phyloP scores from a whole-genome alignment of 345 rosid genomes.

The Acer negundo region DNA sequence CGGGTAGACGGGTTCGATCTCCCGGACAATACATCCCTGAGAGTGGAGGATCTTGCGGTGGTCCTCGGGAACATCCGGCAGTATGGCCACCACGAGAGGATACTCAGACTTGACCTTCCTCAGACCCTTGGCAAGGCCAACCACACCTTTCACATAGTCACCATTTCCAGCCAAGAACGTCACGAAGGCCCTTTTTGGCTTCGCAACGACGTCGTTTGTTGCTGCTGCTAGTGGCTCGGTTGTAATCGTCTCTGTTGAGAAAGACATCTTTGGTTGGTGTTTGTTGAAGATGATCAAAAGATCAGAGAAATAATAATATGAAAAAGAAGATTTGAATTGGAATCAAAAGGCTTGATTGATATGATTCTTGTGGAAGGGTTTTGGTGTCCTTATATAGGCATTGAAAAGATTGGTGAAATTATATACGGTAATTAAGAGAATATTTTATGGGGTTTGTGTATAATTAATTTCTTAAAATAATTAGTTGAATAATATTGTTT shows the following conservation, averaged over 20 bases:
- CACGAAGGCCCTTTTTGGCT: conserved; percentile 40
- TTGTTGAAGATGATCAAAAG: neutral
- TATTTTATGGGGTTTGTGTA: neutral
- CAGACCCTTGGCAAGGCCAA: conserved; percentile 64
- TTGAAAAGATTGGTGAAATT: neutral
- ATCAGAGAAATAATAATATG: neutral
- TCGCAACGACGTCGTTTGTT: neutral
- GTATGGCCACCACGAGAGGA: conserved; percentile 66
- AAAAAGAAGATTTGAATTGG: neutral
- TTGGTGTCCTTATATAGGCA: conserved; percentile 24
- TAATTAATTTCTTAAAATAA: conserved; percentile 2
- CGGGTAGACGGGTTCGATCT: conserved; percentile 56
- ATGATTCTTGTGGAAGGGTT: conserved; percentile 1
- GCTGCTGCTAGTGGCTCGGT: neutral
- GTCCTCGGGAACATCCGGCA: conserved; percentile 66
- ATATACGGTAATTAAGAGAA: neutral
- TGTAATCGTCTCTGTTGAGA: neutral
- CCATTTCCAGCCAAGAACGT: conserved; percentile 66
- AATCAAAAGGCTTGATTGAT: neutral
- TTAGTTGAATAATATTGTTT: neutral
- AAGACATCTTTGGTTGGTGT: conserved; percentile 17
- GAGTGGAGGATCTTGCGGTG: conserved; percentile 53
- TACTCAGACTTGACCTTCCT: conserved; percentile 48
- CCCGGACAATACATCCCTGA: conserved; percentile 61
- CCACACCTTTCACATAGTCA: conserved; percentile 68